Evolutionary conservation across 2,329 filamentous ascomycete genomes (phyloP), one percentile per base, ranked within the genome.

Genomic region (Basipetospora chlamydospora): DNA sequence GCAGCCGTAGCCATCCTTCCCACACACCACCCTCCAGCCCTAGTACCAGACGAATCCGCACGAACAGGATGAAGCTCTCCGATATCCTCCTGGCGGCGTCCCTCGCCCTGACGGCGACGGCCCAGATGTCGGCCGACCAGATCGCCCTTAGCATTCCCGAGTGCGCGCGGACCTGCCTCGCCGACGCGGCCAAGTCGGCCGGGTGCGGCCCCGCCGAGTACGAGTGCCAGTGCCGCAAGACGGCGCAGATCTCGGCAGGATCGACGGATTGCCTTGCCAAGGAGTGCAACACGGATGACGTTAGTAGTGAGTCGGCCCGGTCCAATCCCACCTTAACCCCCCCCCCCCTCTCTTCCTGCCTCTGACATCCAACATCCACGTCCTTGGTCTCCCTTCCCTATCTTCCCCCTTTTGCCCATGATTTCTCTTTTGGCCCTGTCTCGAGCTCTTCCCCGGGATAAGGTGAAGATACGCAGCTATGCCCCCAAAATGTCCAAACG

Each of bases 101-200:
- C 18, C 30, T 33, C 18, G 17, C 16, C 16, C 16, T 22, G 17
- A 9, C 30, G 5, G 15, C 30, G 17, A 30, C 2, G 7, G 30
- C 30, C 11, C 12, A 17, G 17, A 12, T 20, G 12, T 12, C 30
- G 17, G 16, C 30, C 16, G 30, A 20, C 4, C 17, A 18, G 10
- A 33, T 33, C 30, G 33, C 33, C 23, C n/a, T 28, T 11, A 21
- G 20, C 37, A 52, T 64, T 9, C 61, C 61, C 15, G 28, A 44
- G 5, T 65, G 61, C 46, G 55, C 61, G 10, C 43, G 52, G 42
- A 32, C 43, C 3, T 65, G 61, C 43, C 48, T 64, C 39, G 43
- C 49, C 26, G 36, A 44, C 6, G 54, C 48, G 9, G 50, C 54
- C 15, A 43, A 42, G 13, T 26, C 45, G 29, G 47, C 57, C 26